A percentile compares a stretch with the other conserved stretches of the same genome.
Conservation (phyloP, 495 filamentous ascomycete species). For the Daldinia vernicosa region DNA sequence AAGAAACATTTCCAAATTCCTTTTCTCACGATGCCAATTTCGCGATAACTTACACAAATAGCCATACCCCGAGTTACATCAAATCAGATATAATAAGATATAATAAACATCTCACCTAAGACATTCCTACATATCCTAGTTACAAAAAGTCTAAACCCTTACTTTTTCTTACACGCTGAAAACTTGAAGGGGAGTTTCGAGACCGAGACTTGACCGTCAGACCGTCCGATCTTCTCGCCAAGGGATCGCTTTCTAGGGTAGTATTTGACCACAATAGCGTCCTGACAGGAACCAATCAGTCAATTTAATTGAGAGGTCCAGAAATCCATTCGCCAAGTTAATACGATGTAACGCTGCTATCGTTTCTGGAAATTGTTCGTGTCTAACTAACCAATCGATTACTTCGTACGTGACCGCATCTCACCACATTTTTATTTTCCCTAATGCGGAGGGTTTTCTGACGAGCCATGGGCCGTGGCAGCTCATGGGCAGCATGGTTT, state of each 20-base stretch:
- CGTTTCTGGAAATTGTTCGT: slow-evolving; percentile 39
- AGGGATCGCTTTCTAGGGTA: slow-evolving; percentile 45
- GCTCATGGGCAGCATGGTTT: neutral
- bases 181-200: neutral
- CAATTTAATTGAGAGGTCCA: slow-evolving; percentile 39
- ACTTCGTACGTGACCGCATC: slow-evolving; percentile 8
- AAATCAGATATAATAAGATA: slow-evolving; percentile 38
- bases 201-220: slow-evolving; percentile 28
- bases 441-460: slow-evolving; percentile 38
- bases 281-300: slow-evolving; percentile 29
- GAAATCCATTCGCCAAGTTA: slow-evolving; percentile 31
- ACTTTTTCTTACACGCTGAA: slow-evolving; percentile 28
- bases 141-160: slow-evolving; percentile 30
- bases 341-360: slow-evolving; percentile 34
- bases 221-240: slow-evolving; percentile 43
- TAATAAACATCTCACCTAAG: slow-evolving; percentile 37
- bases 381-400: slow-evolving; percentile 30
- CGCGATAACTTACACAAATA: slow-evolving; percentile 32
- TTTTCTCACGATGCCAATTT: slow-evolving; percentile 17
- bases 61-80: slow-evolving; percentile 22
- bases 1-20: neutral
- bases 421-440: slow-evolving; percentile 33
- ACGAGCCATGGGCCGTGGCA: slow-evolving; percentile 21
- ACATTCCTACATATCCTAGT: slow-evolving; percentile 12
- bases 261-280: slow-evolving; percentile 31